Evolutionary conservation across 1,139 yeast species (phyloP), one percentile per base, ranked within the genome.

Genomic region (Tardiomyces blankii): DNA sequence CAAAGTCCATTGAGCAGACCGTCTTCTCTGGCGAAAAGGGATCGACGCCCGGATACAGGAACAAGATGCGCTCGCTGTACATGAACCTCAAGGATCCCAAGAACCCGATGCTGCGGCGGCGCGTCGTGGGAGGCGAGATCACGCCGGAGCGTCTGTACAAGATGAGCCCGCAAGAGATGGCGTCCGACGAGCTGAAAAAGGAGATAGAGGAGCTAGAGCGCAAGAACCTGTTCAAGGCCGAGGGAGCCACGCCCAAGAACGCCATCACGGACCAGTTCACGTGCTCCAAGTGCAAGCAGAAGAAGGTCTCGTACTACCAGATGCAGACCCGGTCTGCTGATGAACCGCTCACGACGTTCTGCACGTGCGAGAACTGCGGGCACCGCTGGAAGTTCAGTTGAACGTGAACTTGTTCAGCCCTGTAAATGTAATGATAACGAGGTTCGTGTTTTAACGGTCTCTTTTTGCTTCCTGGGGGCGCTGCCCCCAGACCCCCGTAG

Each of bases 251-350:
- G 9, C 94, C 89, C 59, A 87, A 88, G 71, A 77, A 96, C 57
- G 95, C 98, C 0, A 88, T 88, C 42, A 91, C 98, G 8, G 97
- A 91, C 65, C 74, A 97, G 64, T 91, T 91, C 64, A 85, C 95
- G 2, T 91, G 98, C 69, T 96, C 97, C 49, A 91, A 91, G 66
- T 91, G 98, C 75, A 91, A 89, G 67, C 91, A 88, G 63, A 87
- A 89, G 73, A 87, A 86, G 70, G 98, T 91, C 38, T 85, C 95
- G 57, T 91, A 91, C 65, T 91, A 88, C 67, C 98, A 91, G 69
- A 77, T 91, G 84, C 98, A 91, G 72, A 91, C 98, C 38, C 75
- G 98, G 66, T 85, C 95, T 48, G 98, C 98, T 23, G 98, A 91
- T 77, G 98, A 91, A 67, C 98, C 98, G 50, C 76, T 91, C 61